Conservation (phyloP, 2,329 filamentous ascomycete genomes). For the Ophiocordyceps camponoti-saundersi region DNA sequence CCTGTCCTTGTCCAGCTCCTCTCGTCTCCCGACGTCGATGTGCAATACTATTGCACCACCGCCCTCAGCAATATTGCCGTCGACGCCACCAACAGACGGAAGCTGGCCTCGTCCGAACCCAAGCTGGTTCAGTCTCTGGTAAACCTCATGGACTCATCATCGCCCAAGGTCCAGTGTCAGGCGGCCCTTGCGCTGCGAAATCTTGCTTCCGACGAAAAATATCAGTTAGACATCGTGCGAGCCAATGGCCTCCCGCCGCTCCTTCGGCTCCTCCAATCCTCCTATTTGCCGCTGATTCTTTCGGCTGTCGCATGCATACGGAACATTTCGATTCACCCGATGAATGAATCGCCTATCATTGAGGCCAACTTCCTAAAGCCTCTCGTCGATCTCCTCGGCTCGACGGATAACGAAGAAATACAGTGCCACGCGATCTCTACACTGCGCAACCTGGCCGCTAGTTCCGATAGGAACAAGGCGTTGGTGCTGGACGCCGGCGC, state of each 20-base stretch:
- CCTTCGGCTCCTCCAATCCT: conserved; percentile 79
- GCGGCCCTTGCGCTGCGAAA: conserved; percentile 88
- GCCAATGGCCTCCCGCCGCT: conserved; percentile 73
- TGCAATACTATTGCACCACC: conserved; percentile 98
- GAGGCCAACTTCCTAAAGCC: conserved; percentile 92
- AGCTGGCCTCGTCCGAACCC: conserved; percentile 77
- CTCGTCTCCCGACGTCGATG: conserved; percentile 83
- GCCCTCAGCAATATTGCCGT: conserved; percentile 97
- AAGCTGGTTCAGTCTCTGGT: conserved; percentile 88
- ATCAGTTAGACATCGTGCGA: conserved; percentile 92
- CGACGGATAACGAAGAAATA: conserved; percentile 95
- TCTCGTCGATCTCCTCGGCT: conserved; percentile 81
- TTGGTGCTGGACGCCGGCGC: conserved; percentile 93
- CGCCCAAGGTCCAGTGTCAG: conserved; percentile 95
- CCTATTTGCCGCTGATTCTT: conserved; percentile 86
- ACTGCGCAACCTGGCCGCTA: conserved; percentile 83
- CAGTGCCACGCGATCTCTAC: conserved; percentile 98
- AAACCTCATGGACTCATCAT: conserved; percentile 92
- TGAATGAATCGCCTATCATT: conserved; percentile 97
- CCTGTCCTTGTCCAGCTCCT: conserved; percentile 91
- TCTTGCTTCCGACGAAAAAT: conserved; percentile 93
- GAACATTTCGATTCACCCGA: conserved; percentile 95
- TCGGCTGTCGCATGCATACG: conserved; percentile 96
- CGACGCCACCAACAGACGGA: conserved; percentile 76
- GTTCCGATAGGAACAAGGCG: conserved; percentile 94